These are phyloP conservation scores for Phytopythium delawarense DNA, from an alignment of 352 stramenopile species.

Conservation along the genomic window DNA sequence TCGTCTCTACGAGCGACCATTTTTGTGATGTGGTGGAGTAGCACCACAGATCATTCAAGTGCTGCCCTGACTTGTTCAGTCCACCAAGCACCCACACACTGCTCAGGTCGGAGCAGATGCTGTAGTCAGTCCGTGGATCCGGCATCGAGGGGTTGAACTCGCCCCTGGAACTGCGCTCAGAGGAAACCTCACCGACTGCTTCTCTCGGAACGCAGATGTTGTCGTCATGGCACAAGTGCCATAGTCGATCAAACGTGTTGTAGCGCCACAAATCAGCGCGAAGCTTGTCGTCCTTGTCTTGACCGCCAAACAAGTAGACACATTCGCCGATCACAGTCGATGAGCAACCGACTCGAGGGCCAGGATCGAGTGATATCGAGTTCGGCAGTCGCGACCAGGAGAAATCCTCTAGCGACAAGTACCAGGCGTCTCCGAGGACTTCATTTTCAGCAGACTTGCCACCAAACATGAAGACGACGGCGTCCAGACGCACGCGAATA, in stretches of 20 bases:
- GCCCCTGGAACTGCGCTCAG: constrained; percentile 9
- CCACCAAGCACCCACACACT: constrained; percentile 84
- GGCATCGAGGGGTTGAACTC: constrained; percentile 50
- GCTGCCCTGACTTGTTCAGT: constrained; percentile 31
- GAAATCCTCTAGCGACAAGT: constrained; percentile 76
- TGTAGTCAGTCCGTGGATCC: constrained; percentile 55
- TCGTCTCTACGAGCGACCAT: constrained; percentile 57
- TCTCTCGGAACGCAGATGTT: constrained; percentile 44
- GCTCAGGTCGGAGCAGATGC: constrained; percentile 69
- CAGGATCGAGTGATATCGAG: constrained; percentile 72
- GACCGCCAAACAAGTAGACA: constrained; percentile 79
- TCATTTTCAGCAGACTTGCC: constrained; percentile 72
- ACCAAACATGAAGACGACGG: constrained; percentile 82
- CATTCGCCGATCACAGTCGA: constrained; percentile 74
- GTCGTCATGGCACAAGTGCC: constrained; percentile 83
- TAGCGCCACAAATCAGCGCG: constrained; percentile 81
- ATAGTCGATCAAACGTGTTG: constrained; percentile 85
- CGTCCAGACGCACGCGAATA: constrained; percentile 68
- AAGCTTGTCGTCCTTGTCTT: constrained; percentile 77
- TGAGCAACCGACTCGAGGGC: constrained; percentile 60
- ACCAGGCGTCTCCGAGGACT: constrained; percentile 75
- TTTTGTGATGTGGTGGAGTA: constrained; percentile 66
- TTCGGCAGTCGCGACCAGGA: constrained; percentile 73
- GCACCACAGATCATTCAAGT: constrained; percentile 72
- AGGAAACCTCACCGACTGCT: constrained; percentile 3